A percentile compares a stretch with the other conserved stretches of the same genome.
Evolutionary conservation across 169 alveolate genomes (phyloP).

Genomic region (Sarcocystis neurona): DNA sequence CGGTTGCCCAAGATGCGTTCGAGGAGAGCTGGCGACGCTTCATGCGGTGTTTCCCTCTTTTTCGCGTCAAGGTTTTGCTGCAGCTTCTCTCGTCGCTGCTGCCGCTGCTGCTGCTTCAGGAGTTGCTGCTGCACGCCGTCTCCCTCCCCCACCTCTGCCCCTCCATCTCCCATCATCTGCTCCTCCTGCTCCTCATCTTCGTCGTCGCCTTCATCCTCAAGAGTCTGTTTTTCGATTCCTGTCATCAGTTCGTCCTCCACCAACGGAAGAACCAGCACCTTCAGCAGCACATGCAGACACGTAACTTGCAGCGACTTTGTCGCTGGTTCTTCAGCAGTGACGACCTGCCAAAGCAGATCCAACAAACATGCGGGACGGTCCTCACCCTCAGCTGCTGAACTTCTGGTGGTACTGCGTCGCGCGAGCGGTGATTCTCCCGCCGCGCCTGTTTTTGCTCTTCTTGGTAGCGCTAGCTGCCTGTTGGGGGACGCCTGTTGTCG

Average conservation of each 20-base stretch:
- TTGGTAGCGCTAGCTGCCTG: no score
- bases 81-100: constrained; percentile 24
- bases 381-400: constrained; percentile 18
- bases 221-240: background rate
- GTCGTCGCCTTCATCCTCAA: background rate
- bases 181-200: background rate
- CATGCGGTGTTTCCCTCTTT: background rate
- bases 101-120: background rate
- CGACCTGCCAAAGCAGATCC: constrained; percentile 46
- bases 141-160: background rate
- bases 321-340: constrained; percentile 52
- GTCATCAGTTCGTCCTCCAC: background rate
- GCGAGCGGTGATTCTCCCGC: no score
- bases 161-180: background rate
- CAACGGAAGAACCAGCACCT: constrained; percentile 39
- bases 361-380: background rate
- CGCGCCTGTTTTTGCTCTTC: no score
- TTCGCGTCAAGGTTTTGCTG: constrained; percentile 1
- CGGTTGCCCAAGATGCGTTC: constrained; percentile 14
- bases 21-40: background rate
- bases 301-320: constrained; percentile 47
- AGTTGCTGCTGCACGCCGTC: constrained; percentile 14
- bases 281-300: constrained; percentile 38
- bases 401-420: no score
- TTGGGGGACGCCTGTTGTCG: background rate